A percentile compares a stretch with the other conserved stretches of the same genome.
Conservation (phyloP, 78 protist genomes). For the Salpingoeca rosetta region DNA sequence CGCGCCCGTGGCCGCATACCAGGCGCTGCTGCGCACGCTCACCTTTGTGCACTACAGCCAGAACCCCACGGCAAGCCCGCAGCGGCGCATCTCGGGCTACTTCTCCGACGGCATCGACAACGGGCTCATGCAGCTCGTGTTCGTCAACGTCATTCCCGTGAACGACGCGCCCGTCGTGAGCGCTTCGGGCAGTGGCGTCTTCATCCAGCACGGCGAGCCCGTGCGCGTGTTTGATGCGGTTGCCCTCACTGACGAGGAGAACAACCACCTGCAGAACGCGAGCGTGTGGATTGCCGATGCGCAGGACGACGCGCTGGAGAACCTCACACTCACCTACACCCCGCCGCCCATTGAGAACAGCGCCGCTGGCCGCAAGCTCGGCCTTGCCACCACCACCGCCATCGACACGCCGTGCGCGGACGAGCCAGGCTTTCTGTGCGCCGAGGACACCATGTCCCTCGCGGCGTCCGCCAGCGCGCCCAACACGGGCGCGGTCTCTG, state of each 20-base stretch:
- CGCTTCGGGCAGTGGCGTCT: not conserved
- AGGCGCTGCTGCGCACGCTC: slow-evolving; percentile 3
- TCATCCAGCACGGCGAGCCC: not conserved
- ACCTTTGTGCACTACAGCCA: not conserved
- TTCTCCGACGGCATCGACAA: not conserved
- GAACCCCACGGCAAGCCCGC: not conserved
- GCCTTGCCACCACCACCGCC: not conserved
- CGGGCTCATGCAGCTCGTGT: not conserved
- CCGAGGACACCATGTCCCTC: not conserved
- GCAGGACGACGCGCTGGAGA: not conserved
- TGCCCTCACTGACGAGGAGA: not conserved
- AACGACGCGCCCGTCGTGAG: not conserved
- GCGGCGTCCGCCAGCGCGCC: not conserved
- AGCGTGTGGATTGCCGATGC: not conserved
- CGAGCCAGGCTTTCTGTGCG: not conserved
- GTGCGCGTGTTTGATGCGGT: not conserved
- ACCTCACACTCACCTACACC: not conserved
- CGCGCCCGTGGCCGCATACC: not conserved
- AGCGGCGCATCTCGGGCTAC: not conserved
- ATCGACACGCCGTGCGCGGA: not conserved
- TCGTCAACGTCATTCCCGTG: not conserved
- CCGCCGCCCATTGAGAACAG: no score
- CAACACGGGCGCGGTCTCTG: not conserved
- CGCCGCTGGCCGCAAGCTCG: no score
- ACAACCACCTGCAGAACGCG: not conserved